These are phyloP conservation scores for Starmerella etchellsii DNA, from an alignment of 805 yeast genomes.

Conservation along the genomic window DNA sequence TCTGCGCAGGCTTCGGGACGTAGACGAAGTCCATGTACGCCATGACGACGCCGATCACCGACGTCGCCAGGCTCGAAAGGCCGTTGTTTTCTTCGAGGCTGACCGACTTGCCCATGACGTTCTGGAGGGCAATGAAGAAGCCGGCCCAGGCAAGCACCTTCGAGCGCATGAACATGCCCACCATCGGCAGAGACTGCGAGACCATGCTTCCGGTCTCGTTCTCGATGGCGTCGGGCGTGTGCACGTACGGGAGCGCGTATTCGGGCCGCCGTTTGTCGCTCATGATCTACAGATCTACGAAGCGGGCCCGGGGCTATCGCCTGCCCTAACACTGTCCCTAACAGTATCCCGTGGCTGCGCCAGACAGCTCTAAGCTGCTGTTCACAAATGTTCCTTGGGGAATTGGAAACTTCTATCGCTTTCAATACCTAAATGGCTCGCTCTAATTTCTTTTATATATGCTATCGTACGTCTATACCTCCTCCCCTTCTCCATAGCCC, in stretches of 20 bases:
- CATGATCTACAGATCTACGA: too few relatives aligned
- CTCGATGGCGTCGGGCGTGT: slow-evolving; percentile 18
- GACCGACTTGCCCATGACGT: slow-evolving; percentile 25
- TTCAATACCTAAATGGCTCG: too few relatives aligned
- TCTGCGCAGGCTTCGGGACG: slow-evolving; percentile 20
- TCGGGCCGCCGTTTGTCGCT: slow-evolving; percentile 23
- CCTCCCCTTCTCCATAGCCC: too few relatives aligned
- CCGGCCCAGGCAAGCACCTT: slow-evolving; percentile 30
- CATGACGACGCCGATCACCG: slow-evolving; percentile 25
- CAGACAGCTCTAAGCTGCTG: too few relatives aligned
- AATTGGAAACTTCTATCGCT: too few relatives aligned
- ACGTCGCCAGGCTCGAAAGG: slow-evolving; percentile 23
- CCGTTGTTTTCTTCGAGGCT: slow-evolving; percentile 21
- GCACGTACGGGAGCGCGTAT: slow-evolving; percentile 26
- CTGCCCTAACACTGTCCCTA: too few relatives aligned
- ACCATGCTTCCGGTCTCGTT: slow-evolving; percentile 16
- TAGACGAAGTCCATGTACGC: slow-evolving; percentile 28
- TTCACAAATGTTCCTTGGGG: too few relatives aligned
- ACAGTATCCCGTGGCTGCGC: too few relatives aligned
- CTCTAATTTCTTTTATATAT: too few relatives aligned
- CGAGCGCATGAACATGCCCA: slow-evolving; percentile 30
- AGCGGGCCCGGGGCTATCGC: too few relatives aligned
- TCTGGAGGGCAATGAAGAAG: slow-evolving; percentile 27
- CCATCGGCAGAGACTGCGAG: slow-evolving; percentile 27
- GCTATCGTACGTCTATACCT: too few relatives aligned